Base-by-base conservation (phyloP, 306 rosid species). In the Vicia sativa region DNA sequence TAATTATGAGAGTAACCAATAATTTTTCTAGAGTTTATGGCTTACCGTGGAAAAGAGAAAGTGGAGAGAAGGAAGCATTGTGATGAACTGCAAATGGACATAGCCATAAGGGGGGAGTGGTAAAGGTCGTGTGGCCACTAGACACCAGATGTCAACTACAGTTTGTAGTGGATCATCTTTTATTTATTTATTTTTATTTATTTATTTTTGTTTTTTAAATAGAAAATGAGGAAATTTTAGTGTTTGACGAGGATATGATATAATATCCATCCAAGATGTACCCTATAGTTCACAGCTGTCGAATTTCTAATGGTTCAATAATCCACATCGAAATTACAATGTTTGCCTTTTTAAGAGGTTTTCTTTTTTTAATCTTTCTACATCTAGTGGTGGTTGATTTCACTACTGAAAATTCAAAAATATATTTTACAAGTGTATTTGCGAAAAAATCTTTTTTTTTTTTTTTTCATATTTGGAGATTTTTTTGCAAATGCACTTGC, bases 71-170 rank as follows among this genome's bases (percentile, higher is more conserved):
- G 12, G 77, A 82, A 31, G 71, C 78, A 79, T 76, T 65, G 71
- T 7, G 52, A 50, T 43, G 48, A 65, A 10, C 42, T 52, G 71
- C 42, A 44, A 63, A 53, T 13, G 68, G 65, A 68, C 59, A 62
- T 31, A 41, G 16, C 29, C 42, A 19, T 11, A 68, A 38, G 43
- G 34, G 34, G 34, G 73, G 50, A 54, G 59, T 73, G 88, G 83
- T 78, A 82, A 65, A 80, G 79, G 73, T 64, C 79, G 73, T 80
- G 85, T 84, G 88, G 90, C 76, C 71, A 72, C 44, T 46, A 54
- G 85, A 63, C 23, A 66, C 26, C 61, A n/a, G 41, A 65, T 55
- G 77, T 70, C 73, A 15, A 26, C 65, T 72, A 81, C 85, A 69
- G 71, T 69, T 2, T 13, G 3, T 19, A 38, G 82, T 68, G 82